phyloP scores from a whole-genome alignment of 257 asterid genomes.

The Solanum pennellii region DNA sequence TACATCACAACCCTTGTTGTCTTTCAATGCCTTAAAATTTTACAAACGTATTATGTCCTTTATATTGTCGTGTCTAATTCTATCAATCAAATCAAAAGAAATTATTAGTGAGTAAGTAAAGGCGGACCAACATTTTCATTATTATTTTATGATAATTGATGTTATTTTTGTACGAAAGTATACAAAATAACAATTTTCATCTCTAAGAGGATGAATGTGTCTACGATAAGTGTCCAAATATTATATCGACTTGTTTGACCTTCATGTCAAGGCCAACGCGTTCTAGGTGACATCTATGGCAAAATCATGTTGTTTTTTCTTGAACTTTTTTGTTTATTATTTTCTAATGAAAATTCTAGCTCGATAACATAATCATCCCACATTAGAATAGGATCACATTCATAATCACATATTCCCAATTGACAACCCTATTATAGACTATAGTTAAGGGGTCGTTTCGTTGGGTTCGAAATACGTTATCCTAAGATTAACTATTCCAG shows the following conservation, averaged over 20 bases:
- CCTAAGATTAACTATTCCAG: too few species aligned
- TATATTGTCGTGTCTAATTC: background rate
- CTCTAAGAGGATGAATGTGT: background rate
- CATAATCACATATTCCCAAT: constrained; percentile 16
- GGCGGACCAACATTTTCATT: too few species aligned
- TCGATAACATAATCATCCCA: background rate
- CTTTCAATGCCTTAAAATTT: background rate
- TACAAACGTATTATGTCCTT: background rate
- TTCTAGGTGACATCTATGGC: background rate
- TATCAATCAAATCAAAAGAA: background rate
- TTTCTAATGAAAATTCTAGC: too few species aligned
- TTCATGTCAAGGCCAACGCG: background rate
- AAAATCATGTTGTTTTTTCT: too few species aligned
- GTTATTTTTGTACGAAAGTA: too few species aligned
- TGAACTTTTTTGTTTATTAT: too few species aligned
- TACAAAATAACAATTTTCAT: background rate
- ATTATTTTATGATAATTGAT: too few species aligned
- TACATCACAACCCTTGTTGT: constrained; percentile 6
- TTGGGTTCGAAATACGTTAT: background rate
- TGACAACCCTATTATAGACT: background rate
- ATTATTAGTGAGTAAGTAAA: too few species aligned
- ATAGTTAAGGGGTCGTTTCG: background rate
- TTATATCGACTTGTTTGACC: background rate
- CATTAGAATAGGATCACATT: constrained; percentile 19
- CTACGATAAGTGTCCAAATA: background rate